Conservation (phyloP, 768 basidiomycete genomes). For the Trametes maxima region DNA sequence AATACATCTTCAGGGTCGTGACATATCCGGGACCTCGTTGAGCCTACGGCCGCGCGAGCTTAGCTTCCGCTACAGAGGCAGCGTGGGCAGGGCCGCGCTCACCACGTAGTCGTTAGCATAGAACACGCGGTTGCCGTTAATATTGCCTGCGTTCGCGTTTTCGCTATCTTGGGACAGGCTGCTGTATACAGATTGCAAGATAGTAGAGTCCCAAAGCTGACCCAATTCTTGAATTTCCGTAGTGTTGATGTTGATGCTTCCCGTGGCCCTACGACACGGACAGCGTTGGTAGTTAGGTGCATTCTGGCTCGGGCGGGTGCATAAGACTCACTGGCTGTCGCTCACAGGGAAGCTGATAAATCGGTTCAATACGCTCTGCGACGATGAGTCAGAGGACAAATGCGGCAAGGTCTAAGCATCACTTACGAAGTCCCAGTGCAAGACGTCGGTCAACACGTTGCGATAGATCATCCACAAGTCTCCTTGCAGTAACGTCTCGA, state of each 20-base stretch:
- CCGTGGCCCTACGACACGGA: slow-evolving; percentile 48
- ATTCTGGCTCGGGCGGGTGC: not conserved
- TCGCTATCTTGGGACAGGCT: slow-evolving; percentile 39
- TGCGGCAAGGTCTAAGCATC: not conserved
- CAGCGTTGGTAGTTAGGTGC: not conserved
- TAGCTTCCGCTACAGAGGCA: not conserved
- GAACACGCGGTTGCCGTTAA: slow-evolving; percentile 65
- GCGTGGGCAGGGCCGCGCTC: slow-evolving; percentile 14
- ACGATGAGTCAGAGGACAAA: not conserved
- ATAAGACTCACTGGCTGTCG: slow-evolving; percentile 42
- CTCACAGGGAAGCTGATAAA: slow-evolving; percentile 68
- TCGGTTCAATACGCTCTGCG: slow-evolving; percentile 61
- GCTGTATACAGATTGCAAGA: slow-evolving; percentile 42
- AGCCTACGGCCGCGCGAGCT: slow-evolving; percentile 46
- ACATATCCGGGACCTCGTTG: slow-evolving; percentile 63
- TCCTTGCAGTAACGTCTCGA: slow-evolving; percentile 59
- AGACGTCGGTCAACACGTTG: slow-evolving; percentile 54
- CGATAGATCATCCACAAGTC: slow-evolving; percentile 71
- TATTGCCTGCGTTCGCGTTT: slow-evolving; percentile 55
- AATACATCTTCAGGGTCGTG: slow-evolving; percentile 64
- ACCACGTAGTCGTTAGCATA: slow-evolving; percentile 74
- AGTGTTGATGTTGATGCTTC: slow-evolving; percentile 58
- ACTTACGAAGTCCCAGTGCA: slow-evolving; percentile 77
- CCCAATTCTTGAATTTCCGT: slow-evolving; percentile 54
- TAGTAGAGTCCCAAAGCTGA: slow-evolving; percentile 49